These are phyloP conservation scores for Petunia axillaris DNA, from an alignment of 257 asterid genomes.

Conservation along the genomic window DNA sequence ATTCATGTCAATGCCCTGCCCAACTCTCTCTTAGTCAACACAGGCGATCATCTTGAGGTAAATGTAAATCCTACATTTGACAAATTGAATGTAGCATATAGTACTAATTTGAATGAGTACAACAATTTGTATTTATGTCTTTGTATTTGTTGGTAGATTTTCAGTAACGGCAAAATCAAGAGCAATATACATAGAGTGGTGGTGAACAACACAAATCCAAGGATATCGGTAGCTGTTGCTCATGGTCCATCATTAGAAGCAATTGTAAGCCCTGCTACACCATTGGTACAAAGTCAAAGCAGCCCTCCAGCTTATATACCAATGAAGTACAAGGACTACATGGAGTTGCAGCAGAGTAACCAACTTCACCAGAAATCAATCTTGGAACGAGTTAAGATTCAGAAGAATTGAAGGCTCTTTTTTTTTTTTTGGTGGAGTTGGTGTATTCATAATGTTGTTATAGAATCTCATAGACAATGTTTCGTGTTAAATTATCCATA, in stretches of 20 bases:
- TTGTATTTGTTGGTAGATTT: conserved; percentile 43
- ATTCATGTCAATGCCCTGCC: conserved; percentile 38
- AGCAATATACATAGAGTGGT: conserved; percentile 76
- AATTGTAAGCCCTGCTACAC: conserved; percentile 48
- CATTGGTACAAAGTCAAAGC: conserved; percentile 36
- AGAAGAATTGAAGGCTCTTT: neutral
- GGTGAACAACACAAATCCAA: conserved; percentile 54
- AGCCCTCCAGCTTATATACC: conserved; percentile 41
- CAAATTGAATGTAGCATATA: too few relatives aligned
- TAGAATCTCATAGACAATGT: too few relatives aligned
- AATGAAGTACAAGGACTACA: conserved; percentile 62
- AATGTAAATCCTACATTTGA: neutral
- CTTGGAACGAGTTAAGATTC: conserved; percentile 44
- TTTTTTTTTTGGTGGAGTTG: neutral
- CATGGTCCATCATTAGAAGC: conserved; percentile 73
- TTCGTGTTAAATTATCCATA: too few relatives aligned
- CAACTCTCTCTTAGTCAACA: conserved; percentile 44
- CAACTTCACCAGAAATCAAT: conserved; percentile 55
- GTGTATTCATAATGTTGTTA: too few relatives aligned
- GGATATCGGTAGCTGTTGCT: conserved; percentile 67
- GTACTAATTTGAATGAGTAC: neutral
- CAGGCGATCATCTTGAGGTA: conserved; percentile 74
- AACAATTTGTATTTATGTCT: neutral
- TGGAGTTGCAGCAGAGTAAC: conserved; percentile 59
- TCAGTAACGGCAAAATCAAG: conserved; percentile 78